A percentile compares a stretch with the other conserved stretches of the same genome.
Conservation (phyloP, 2,329 filamentous ascomycete genomes). For the Pseudogymnoascus sp. region DNA sequence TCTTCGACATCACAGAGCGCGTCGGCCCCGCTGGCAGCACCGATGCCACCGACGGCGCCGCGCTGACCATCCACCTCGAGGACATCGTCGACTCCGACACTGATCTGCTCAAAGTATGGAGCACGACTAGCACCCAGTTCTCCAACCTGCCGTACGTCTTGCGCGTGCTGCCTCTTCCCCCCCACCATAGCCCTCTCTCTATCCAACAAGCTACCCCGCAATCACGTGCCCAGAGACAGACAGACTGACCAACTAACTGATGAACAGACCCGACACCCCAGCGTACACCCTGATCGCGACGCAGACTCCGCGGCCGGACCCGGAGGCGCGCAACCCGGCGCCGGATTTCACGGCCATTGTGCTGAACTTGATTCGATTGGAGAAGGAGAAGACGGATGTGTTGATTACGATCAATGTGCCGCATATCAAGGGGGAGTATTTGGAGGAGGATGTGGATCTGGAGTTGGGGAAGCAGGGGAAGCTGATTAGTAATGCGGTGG, state of each 20-base stretch:
- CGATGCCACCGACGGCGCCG: constrained; percentile 60
- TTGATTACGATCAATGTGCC: constrained; percentile 84
- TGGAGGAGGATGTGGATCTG: constrained; percentile 63
- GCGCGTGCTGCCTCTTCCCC: not conserved
- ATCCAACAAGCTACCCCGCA: constrained; percentile 16
- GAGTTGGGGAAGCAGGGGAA: constrained; percentile 58
- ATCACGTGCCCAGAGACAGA: constrained; percentile 14
- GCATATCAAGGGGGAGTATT: constrained; percentile 67
- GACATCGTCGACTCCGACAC: constrained; percentile 60
- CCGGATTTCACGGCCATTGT: constrained; percentile 64
- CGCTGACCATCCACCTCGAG: constrained; percentile 60
- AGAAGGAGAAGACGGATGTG: constrained; percentile 69
- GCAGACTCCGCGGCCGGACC: constrained; percentile 38
- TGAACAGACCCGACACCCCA: constrained; percentile 42
- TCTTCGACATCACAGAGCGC: constrained; percentile 84
- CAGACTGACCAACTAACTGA: not conserved
- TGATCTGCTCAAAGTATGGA: constrained; percentile 59
- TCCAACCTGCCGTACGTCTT: constrained; percentile 38
- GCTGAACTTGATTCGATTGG: constrained; percentile 69
- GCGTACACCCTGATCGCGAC: constrained; percentile 65
- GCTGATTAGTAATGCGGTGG: constrained; percentile 60
- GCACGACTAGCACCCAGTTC: constrained; percentile 54
- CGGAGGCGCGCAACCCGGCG: constrained; percentile 30
- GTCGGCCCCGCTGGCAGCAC: constrained; percentile 50
- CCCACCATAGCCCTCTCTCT: constrained; percentile 1